Evolutionary conservation across 306 rosid genomes (phyloP).

Genomic region (Mimosa bimucronata): DNA sequence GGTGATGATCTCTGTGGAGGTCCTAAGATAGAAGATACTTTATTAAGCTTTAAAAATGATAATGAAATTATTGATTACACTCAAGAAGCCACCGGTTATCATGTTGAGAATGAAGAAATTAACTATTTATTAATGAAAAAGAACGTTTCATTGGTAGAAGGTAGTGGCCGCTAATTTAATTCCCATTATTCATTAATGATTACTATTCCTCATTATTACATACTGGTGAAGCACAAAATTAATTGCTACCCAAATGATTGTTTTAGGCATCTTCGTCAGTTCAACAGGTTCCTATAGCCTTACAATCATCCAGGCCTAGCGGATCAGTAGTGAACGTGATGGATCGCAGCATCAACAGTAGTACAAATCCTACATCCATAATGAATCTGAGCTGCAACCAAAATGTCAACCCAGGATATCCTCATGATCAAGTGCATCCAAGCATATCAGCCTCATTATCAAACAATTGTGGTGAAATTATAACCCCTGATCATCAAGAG

Average conservation of each 20-base stretch:
- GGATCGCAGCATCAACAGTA: constrained; percentile 47
- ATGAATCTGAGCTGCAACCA: constrained; percentile 50
- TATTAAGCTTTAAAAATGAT: constrained; percentile 46
- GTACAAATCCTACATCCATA: constrained; percentile 49
- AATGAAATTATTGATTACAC: constrained; percentile 56
- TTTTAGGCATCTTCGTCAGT: constrained; percentile 68
- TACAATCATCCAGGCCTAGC: constrained; percentile 51
- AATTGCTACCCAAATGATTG: constrained; percentile 25
- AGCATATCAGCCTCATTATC: constrained; percentile 58
- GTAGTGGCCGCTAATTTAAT: background rate
- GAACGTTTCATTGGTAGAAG: constrained; percentile 51
- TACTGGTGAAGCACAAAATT: constrained; percentile 32
- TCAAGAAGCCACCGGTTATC: constrained; percentile 53
- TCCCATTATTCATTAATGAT: constrained; percentile 6
- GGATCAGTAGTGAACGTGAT: constrained; percentile 45
- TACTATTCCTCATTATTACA: constrained; percentile 18
- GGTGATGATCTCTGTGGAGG: constrained; percentile 56
- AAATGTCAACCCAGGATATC: constrained; percentile 63
- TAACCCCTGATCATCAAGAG: constrained; percentile 67
- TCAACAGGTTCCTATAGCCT: constrained; percentile 55
- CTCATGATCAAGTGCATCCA: constrained; percentile 62
- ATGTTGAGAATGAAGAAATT: constrained; percentile 60
- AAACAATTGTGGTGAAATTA: constrained; percentile 64
- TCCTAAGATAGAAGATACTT: constrained; percentile 52
- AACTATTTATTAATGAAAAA: constrained; percentile 63